Conservation (phyloP, 306 rosid genomes). For the cucumber (Cucumis sativus) region DNA sequence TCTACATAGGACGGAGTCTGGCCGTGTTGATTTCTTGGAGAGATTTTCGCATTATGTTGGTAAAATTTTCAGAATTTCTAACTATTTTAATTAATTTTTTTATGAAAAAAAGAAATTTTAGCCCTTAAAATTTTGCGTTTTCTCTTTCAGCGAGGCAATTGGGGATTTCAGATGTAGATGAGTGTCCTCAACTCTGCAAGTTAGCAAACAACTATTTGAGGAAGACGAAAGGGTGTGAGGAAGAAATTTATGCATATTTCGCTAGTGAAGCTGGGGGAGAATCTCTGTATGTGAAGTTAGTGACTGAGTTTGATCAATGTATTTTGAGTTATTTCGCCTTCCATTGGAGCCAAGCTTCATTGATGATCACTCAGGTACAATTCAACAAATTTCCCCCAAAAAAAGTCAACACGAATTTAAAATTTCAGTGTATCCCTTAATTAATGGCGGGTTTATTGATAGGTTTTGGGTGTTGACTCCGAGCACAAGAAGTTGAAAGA, state of each 20-base stretch:
- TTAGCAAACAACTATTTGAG: slow-evolving; percentile 44
- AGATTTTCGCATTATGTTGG: slow-evolving; percentile 70
- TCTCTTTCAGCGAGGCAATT: slow-evolving; percentile 55
- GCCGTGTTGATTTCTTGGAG: slow-evolving; percentile 46
- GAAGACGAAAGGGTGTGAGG: slow-evolving; percentile 42
- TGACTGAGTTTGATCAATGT: slow-evolving; percentile 61
- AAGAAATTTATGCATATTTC: slow-evolving; percentile 36
- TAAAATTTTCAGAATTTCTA: not conserved
- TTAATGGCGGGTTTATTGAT: slow-evolving; percentile 7
- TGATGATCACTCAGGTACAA: slow-evolving; percentile 41
- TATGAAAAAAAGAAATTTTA: not conserved
- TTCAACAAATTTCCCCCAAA: not conserved
- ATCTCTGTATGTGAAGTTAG: slow-evolving; percentile 30
- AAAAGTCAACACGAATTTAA: not conserved
- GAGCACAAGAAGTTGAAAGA: slow-evolving; percentile 38
- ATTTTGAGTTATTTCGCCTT: slow-evolving; percentile 65
- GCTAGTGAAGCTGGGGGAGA: slow-evolving; percentile 22
- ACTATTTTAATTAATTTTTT: not conserved
- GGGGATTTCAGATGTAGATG: slow-evolving; percentile 41
- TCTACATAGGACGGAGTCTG: slow-evolving; percentile 32
- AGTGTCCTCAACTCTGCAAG: slow-evolving; percentile 43
- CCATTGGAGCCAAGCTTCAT: slow-evolving; percentile 68
- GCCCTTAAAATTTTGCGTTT: not conserved
- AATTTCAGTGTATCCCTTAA: not conserved
- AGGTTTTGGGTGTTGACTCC: slow-evolving; percentile 47